Percentiles rank a stretch among this genome's conserved stretches.
Conservation (phyloP, 2,329 filamentous ascomycete species). For the Arthrobotrys entomopaga region DNA sequence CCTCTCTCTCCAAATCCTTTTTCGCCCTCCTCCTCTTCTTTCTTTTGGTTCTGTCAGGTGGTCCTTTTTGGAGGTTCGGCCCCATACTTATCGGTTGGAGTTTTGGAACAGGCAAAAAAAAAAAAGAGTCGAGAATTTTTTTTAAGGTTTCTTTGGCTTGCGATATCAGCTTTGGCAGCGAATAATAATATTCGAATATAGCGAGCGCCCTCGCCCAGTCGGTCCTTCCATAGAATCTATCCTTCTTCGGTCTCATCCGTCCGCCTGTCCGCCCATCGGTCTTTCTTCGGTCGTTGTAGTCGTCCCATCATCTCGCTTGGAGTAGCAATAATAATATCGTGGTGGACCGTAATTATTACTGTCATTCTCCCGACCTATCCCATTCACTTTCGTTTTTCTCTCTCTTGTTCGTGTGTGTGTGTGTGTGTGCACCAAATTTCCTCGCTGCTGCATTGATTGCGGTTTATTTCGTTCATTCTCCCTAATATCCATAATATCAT, state of each 20-base stretch:
- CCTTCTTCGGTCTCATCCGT: background rate
- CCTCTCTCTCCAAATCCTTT: conserved; percentile 4
- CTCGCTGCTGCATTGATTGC: conserved; percentile 38
- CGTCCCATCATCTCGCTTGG: background rate
- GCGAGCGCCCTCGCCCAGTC: background rate
- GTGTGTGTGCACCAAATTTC: background rate
- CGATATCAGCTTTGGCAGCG: background rate
- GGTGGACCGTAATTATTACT: background rate
- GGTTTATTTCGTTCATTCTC: conserved; percentile 15
- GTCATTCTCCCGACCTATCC: background rate
- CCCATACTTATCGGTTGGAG: conserved; percentile 7
- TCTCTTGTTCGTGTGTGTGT: background rate
- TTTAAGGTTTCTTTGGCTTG: background rate
- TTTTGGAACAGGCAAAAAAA: conserved; percentile 5
- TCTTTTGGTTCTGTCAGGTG: background rate
- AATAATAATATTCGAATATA: too few relatives aligned
- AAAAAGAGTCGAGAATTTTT: conserved; percentile 13
- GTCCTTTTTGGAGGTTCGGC: background rate
- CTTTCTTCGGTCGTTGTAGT: background rate
- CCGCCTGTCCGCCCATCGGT: background rate
- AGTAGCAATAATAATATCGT: background rate
- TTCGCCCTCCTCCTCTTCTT: background rate
- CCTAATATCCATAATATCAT: conserved; percentile 12
- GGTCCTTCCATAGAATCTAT: background rate
- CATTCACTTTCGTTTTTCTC: background rate